phyloP scores from a whole-genome alignment of 805 yeast species.

The Ogataea henricii region DNA sequence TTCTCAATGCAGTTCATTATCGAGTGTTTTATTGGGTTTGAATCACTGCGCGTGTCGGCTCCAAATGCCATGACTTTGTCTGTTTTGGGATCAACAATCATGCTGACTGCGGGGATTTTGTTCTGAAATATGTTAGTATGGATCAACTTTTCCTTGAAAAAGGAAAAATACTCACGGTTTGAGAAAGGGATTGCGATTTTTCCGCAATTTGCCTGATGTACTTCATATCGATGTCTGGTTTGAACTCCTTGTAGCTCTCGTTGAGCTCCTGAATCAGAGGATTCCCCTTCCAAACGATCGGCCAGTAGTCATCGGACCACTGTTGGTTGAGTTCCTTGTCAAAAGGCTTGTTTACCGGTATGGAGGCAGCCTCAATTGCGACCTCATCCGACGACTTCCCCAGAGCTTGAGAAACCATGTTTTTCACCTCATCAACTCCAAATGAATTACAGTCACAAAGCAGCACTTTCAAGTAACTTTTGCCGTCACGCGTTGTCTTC shows the following conservation, averaged over 20 bases:
- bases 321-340: constrained; percentile 62
- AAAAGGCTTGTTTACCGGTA: constrained; percentile 68
- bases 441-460: constrained; percentile 47
- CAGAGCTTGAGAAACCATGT: constrained; percentile 27
- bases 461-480: constrained; percentile 12
- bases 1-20: constrained; percentile 68
- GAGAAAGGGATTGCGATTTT: constrained; percentile 19
- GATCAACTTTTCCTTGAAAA: not conserved
- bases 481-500: constrained; percentile 15
- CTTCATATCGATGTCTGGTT: constrained; percentile 44
- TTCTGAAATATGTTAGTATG: not conserved
- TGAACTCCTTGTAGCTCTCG: constrained; percentile 40
- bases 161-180: constrained; percentile 9
- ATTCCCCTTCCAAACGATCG: constrained; percentile 91
- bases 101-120: constrained; percentile 54
- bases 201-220: constrained; percentile 35
- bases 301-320: constrained; percentile 82
- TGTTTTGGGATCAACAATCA: constrained; percentile 61
- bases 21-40: constrained; percentile 68
- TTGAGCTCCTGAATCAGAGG: constrained; percentile 73
- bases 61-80: constrained; percentile 42
- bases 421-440: constrained; percentile 27
- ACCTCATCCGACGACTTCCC: not conserved
- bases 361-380: constrained; percentile 29
- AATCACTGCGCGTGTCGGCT: constrained; percentile 41